phyloP scores from a whole-genome alignment of 1,284 basidiomycete species.

The Fomitopsis schrenkii region DNA sequence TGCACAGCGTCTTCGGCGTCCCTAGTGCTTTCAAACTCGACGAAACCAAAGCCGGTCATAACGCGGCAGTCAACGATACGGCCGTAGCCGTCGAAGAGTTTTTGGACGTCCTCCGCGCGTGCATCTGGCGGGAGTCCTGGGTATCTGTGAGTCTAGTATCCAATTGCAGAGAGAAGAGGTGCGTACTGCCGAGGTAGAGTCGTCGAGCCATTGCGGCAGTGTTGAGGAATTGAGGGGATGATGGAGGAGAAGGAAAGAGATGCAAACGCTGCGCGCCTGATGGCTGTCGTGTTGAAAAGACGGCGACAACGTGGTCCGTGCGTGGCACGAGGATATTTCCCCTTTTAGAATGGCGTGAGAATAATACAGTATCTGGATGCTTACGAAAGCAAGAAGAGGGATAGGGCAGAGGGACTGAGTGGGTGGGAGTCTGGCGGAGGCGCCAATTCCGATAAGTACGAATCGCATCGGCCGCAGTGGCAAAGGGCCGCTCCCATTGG shows the following conservation, averaged over 20 bases:
- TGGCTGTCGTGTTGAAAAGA: constrained; percentile 18
- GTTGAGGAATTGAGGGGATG: constrained; percentile 22
- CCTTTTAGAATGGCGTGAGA: no score
- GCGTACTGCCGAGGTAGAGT: constrained; percentile 78
- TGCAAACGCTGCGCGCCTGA: constrained; percentile 7
- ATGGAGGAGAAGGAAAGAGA: constrained; percentile 36
- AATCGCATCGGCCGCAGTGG: constrained; percentile 3
- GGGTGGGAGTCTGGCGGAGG: constrained; percentile 13
- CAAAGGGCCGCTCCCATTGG: not conserved
- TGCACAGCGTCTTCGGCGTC: constrained; percentile 91
- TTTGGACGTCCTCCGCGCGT: constrained; percentile 74
- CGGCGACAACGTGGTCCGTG: constrained; percentile 24
- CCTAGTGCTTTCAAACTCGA: constrained; percentile 88
- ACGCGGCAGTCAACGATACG: constrained; percentile 87
- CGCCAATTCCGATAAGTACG: constrained; percentile 2
- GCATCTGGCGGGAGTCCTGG: constrained; percentile 76
- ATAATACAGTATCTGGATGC: not conserved
- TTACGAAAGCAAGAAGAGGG: constrained; percentile 1
- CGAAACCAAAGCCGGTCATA: constrained; percentile 94
- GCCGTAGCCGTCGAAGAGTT: constrained; percentile 86
- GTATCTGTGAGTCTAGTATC: not conserved
- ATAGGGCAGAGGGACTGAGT: constrained; percentile 4
- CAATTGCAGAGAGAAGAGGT: not conserved
- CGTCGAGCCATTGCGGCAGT: constrained; percentile 60
- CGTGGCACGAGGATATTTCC: constrained; percentile 14